phyloP scores from a whole-genome alignment of 2,329 filamentous ascomycete genomes.

The Claviceps paspali region DNA sequence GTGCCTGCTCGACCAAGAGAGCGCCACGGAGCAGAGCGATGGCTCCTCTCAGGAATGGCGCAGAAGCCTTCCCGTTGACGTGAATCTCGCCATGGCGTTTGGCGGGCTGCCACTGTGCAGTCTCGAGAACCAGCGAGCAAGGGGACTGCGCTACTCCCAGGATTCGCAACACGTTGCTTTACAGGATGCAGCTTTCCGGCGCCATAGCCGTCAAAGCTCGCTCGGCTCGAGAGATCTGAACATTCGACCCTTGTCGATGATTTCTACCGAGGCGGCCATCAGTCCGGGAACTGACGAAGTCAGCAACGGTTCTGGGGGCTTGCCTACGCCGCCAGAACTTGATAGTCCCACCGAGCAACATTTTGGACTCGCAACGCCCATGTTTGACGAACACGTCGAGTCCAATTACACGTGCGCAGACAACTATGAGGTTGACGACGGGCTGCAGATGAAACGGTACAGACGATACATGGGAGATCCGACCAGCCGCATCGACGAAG shows the following conservation, averaged over 20 bases:
- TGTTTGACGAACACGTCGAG: conserved; percentile 13
- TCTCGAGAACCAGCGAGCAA: conserved; percentile 14
- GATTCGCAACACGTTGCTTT: conserved; percentile 2
- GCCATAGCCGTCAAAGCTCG: conserved; percentile 5
- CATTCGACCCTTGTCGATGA: conserved; percentile 6
- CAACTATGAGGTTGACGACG: conserved; percentile 16
- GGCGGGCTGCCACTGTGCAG: conserved; percentile 22
- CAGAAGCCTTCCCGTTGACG: conserved; percentile 12
- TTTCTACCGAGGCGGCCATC: conserved; percentile 20
- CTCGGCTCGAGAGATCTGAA: conserved; percentile 3
- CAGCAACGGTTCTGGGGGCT: conserved; percentile 15
- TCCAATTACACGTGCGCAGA: conserved; percentile 18
- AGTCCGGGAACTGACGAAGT: conserved; percentile 22
- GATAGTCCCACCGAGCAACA: conserved; percentile 17
- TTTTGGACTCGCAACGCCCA: conserved; percentile 11
- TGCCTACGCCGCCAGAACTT: conserved; percentile 23
- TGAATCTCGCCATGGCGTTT: conserved; percentile 17
- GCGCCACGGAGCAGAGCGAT: conserved; percentile 10
- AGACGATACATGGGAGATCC: conserved; percentile 19
- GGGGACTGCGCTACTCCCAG: conserved; percentile 8
- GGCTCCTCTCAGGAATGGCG: conserved; percentile 10
- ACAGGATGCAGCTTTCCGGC: conserved; percentile 2
- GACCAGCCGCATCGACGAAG: conserved; percentile 22
- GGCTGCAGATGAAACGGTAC: conserved; percentile 21
- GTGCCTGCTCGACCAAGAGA: conserved; percentile 12